These are phyloP conservation scores for Ceratocystis lukuohia DNA, from an alignment of 2,329 filamentous ascomycete genomes.

Conservation along the genomic window DNA sequence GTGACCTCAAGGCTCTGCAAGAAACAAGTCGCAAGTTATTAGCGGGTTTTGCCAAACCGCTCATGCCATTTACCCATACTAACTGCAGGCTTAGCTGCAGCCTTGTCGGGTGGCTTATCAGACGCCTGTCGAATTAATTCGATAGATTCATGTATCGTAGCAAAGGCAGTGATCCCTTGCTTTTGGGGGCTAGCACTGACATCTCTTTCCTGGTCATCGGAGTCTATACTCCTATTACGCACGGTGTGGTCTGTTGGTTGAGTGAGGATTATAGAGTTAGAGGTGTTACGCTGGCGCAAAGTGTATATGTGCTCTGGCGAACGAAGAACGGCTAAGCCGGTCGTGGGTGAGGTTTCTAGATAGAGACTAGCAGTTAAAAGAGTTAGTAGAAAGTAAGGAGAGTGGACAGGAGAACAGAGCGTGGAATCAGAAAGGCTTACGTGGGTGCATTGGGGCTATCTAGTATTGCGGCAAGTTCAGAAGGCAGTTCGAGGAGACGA, in stretches of 20 bases:
- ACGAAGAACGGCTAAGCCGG: slow-evolving; percentile 36
- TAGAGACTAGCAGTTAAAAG: slow-evolving; percentile 30
- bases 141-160: slow-evolving; percentile 48
- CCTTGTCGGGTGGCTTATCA: slow-evolving; percentile 20
- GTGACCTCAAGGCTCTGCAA: neutral
- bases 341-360: slow-evolving; percentile 37
- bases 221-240: neutral
- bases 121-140: slow-evolving; percentile 39
- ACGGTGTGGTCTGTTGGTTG: slow-evolving; percentile 19
- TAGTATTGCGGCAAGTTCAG: slow-evolving; percentile 42
- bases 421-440: slow-evolving; percentile 28
- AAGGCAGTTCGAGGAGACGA: slow-evolving; percentile 48
- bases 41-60: slow-evolving; percentile 39
- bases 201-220: neutral
- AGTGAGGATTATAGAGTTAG: slow-evolving; percentile 46
- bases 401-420: neutral
- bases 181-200: neutral
- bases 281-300: slow-evolving; percentile 53
- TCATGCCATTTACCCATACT: slow-evolving; percentile 47
- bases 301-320: slow-evolving; percentile 41
- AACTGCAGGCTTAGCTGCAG: slow-evolving; percentile 24
- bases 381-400: neutral
- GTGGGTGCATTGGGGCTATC: slow-evolving; percentile 40
- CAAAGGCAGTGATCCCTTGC: slow-evolving; percentile 28
- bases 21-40: neutral